phyloP scores from a whole-genome alignment of 495 filamentous ascomycete species.

The Talaromyces stipitatus region DNA sequence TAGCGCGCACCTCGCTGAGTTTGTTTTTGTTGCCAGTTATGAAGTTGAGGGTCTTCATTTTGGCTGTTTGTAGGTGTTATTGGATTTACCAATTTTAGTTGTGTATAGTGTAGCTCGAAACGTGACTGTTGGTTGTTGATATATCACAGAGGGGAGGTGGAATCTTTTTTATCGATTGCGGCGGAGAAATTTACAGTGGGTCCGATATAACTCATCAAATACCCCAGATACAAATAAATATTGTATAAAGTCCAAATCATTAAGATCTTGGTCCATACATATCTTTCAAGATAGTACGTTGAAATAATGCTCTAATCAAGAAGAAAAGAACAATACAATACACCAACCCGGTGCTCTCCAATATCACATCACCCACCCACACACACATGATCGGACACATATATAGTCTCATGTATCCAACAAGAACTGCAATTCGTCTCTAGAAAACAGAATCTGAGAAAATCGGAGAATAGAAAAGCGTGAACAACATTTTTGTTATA shows the following conservation, averaged over 20 bases:
- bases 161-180: not conserved
- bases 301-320: not conserved
- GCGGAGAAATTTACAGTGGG: not conserved
- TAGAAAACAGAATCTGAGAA: not conserved
- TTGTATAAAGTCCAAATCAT: not conserved
- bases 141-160: not conserved
- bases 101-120: not conserved
- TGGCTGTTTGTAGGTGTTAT: not conserved
- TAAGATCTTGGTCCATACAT: not conserved
- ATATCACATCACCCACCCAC: no score
- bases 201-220: not conserved
- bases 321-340: not conserved
- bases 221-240: not conserved
- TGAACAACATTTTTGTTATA: not conserved
- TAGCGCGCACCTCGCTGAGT: constrained; percentile 76
- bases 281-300: not conserved
- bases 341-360: not conserved
- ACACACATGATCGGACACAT: not conserved
- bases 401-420: not conserved
- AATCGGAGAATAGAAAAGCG: not conserved
- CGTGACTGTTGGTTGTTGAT: no score
- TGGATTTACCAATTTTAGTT: not conserved
- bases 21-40: constrained; percentile 97
- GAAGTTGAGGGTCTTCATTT: constrained; percentile 62
- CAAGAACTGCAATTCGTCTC: not conserved